phyloP scores from a whole-genome alignment of 2,329 filamentous ascomycete species.

The Paecilomyces variotii region DNA sequence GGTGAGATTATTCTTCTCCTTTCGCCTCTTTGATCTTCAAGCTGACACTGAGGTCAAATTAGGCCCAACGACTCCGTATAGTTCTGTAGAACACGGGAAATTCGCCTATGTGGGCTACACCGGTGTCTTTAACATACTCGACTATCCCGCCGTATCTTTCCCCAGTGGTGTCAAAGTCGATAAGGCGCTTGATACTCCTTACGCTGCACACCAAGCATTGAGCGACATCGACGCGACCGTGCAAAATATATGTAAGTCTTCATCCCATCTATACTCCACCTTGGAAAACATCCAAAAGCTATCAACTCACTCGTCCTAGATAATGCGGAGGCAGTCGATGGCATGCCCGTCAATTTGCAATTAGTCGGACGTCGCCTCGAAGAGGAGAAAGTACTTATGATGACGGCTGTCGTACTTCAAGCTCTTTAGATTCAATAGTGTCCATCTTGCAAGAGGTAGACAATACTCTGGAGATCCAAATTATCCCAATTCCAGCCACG shows the following conservation, averaged over 20 bases:
- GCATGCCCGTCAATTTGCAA: conserved; percentile 21
- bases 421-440: neutral
- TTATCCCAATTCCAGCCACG: too few relatives aligned
- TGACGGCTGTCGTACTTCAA: conserved; percentile 6
- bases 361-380: conserved; percentile 21
- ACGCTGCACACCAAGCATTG: neutral
- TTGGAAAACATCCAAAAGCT: conserved; percentile 6
- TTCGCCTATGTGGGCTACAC: neutral
- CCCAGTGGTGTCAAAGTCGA: neutral
- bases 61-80: neutral
- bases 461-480: neutral
- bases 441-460: neutral
- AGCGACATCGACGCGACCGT: neutral
- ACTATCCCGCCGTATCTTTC: neutral
- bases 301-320: neutral
- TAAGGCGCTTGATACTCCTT: neutral
- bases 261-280: conserved; percentile 10
- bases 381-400: conserved; percentile 29
- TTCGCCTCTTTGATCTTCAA: neutral
- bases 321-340: conserved; percentile 7
- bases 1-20: neutral
- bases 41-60: neutral
- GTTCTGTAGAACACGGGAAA: neutral
- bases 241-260: neutral
- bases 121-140: neutral